A percentile compares a stretch with the other conserved stretches of the same genome.
Evolutionary conservation across 495 filamentous ascomycete genomes (phyloP).

Genomic region (Lichenothelia convexa): DNA sequence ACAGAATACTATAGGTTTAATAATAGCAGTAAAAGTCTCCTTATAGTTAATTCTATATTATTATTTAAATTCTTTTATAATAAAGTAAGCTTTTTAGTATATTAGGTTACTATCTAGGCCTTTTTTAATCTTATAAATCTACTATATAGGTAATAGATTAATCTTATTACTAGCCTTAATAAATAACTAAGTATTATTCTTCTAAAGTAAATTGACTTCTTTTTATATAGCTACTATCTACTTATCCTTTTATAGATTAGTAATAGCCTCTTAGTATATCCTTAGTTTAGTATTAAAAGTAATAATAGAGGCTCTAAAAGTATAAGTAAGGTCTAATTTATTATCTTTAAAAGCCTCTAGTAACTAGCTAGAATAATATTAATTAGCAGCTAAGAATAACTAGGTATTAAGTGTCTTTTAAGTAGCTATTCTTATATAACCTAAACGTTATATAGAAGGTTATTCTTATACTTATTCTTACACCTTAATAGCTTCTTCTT

Average conservation of each 20-base stretch:
- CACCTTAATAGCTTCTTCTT: neutral
- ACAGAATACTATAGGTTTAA: too few species aligned
- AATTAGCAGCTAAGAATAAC: too few species aligned
- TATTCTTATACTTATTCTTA: neutral
- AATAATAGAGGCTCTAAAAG: neutral
- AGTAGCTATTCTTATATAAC: neutral
- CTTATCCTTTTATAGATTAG: neutral
- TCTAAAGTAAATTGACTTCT: too few species aligned
- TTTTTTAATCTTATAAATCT: too few species aligned
- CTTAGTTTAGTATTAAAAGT: neutral
- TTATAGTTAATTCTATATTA: neutral
- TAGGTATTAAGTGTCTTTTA: too few species aligned
- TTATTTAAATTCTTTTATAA: neutral
- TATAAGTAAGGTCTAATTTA: neutral
- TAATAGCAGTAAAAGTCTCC: neutral
- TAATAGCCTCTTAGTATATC: neutral
- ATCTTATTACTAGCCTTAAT: too few species aligned
- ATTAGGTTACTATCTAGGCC: neutral
- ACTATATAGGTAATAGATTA: too few species aligned
- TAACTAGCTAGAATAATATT: too few species aligned
- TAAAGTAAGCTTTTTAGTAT: neutral
- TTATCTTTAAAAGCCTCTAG: too few species aligned
- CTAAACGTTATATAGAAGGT: neutral
- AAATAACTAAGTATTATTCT: neutral
- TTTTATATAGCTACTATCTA: too few species aligned